Evolutionary conservation across 2,329 filamentous ascomycete genomes (phyloP), one percentile per base, ranked within the genome.

Genomic region (Capronia epimyces): DNA sequence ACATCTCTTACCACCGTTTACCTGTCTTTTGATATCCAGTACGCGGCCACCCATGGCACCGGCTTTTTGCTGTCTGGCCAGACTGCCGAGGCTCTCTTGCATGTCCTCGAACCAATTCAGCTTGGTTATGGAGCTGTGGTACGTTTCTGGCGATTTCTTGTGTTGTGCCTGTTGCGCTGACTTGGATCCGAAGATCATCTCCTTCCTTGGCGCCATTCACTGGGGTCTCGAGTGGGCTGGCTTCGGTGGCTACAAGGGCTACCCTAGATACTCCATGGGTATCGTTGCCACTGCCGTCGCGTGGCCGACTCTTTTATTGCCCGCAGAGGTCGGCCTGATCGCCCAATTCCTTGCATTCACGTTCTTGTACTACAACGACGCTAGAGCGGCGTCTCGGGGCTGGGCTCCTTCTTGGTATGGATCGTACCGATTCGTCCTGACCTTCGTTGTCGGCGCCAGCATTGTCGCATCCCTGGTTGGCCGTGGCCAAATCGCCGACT

Each of bases 141-240:
- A 73, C 68, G 81, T 76, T 34, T n/a, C 18, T 18, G 40, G 31
- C n/a, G 10, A 16, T 13, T 15, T 5, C 10, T 41, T 46, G 21
- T 21, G 16, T 41, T n/a, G 32, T 21, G n/a, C 34, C 18, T 27
- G 13, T 31, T 18, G 37, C 24, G 49, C 45, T 49, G 40, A 54
- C 32, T 13, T 10, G 36, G 10, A 18, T 3, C 5, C 13, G 22
- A 56, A 86, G 82, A 93, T 95, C 63, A 86, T 95, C 62, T 95
- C 89, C 22, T 96, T 95, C 76, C 80, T 96, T 1, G 91, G 91
- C 39, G 90, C 90, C 27, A 83, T 95, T 63, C 91, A 96, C 70
- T 96, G 91, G 86, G 90, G 90, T 49, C 76, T 95, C 15, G 89
- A 95, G 70, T 94, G 84, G 67, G 86, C 86, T 44, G 73, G 84